Evolutionary conservation across 331 rosid species (phyloP).

Genomic region (Pyrus hybrid): DNA sequence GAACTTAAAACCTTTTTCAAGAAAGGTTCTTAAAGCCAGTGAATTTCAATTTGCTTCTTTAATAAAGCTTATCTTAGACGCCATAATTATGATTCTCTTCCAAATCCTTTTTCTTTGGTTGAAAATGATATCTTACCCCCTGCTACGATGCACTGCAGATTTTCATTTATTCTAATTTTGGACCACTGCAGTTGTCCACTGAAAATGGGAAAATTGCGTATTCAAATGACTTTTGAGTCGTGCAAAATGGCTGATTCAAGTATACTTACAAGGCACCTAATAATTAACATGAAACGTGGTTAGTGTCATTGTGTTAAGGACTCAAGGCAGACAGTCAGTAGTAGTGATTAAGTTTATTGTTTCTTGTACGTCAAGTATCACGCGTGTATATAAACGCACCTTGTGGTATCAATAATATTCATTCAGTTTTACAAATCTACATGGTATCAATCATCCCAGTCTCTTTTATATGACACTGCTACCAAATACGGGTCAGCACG

Average conservation of each 20-base stretch:
- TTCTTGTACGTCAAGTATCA: too few relatives aligned
- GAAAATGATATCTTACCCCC: background rate
- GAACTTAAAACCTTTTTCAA: too few relatives aligned
- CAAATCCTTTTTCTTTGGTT: background rate
- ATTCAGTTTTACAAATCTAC: too few relatives aligned
- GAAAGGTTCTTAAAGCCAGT: background rate
- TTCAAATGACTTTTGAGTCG: background rate
- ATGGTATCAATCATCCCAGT: too few relatives aligned
- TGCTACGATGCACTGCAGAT: background rate
- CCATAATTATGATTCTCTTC: background rate
- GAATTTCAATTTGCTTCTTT: background rate
- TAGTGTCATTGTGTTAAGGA: too few relatives aligned
- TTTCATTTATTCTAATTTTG: background rate
- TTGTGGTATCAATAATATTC: too few relatives aligned
- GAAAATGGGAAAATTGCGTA: background rate
- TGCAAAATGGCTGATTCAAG: conserved; percentile 4
- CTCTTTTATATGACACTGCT: too few relatives aligned
- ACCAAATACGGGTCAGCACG: too few relatives aligned
- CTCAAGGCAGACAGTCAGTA: too few relatives aligned
- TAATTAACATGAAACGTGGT: background rate
- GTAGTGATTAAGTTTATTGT: too few relatives aligned
- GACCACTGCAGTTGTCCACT: background rate
- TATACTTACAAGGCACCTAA: background rate
- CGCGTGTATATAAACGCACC: too few relatives aligned
- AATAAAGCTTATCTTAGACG: background rate